A percentile compares a stretch with the other conserved stretches of the same genome.
phyloP scores from a whole-genome alignment of 225 moss, liverwort and hornwort species.

The Straminergon stramineum region DNA sequence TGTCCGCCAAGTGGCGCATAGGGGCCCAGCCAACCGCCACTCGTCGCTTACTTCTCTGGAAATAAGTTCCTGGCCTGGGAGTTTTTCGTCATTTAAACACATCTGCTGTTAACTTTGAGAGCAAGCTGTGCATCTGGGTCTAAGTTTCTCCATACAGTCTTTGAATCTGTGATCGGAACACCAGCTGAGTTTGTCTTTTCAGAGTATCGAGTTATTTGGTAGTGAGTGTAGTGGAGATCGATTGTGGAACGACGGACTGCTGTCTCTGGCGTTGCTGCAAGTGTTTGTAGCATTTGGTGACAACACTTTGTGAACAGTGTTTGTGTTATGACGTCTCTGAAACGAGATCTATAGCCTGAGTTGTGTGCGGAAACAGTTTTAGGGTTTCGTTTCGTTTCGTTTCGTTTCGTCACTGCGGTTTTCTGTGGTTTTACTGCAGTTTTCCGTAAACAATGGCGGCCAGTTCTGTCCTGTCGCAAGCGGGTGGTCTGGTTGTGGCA shows the following conservation, averaged over 20 bases:
- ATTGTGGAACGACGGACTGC: too few species aligned
- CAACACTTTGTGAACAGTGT: background rate
- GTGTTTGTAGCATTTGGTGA: background rate
- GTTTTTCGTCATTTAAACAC: rapidly evolving
- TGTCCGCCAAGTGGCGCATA: background rate
- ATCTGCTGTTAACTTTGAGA: background rate
- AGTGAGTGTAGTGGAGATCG: background rate
- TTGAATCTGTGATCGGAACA: background rate
- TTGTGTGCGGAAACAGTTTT: too few species aligned
- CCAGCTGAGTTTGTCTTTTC: too few species aligned
- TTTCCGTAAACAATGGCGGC: background rate
- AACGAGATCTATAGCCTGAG: background rate
- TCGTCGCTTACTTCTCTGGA: background rate
- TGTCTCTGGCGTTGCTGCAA: background rate
- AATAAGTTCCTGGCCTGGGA: background rate
- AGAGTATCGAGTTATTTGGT: background rate
- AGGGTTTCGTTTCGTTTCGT: too few species aligned
- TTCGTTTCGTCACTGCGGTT: background rate
- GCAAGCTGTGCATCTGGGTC: background rate
- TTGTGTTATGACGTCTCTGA: background rate
- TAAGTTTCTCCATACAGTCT: background rate
- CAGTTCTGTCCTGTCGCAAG: background rate
- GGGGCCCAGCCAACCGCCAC: background rate
- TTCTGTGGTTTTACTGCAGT: too few species aligned
- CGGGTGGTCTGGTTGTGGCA: background rate